phyloP scores from a whole-genome alignment of 495 filamentous ascomycete genomes.

The Diplogelasinospora grovesii region DNA sequence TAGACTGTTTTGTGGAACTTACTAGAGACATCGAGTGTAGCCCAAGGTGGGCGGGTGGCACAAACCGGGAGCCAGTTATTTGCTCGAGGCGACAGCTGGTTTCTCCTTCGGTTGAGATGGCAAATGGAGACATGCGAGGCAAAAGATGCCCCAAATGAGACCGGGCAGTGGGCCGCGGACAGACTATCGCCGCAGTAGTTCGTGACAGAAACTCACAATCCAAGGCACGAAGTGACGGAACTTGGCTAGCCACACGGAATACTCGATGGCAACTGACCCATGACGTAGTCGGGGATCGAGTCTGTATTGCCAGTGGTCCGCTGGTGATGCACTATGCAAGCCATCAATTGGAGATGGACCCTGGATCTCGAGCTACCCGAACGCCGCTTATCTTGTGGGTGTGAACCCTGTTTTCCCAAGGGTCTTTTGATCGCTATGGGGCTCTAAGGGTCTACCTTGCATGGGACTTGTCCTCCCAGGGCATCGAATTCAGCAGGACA shows the following conservation, averaged over 20 bases:
- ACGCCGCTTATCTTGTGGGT: slow-evolving; percentile 15
- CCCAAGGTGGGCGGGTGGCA: no score
- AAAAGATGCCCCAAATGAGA: no score
- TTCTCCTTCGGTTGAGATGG: no score
- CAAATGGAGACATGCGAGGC: no score
- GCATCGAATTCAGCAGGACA: no score
- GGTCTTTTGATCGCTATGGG: not conserved
- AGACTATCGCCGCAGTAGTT: no score
- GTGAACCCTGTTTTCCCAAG: slow-evolving; percentile 21
- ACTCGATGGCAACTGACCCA: slow-evolving; percentile 3
- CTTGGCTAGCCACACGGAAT: not conserved
- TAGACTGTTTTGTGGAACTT: no score
- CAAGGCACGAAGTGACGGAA: slow-evolving; percentile 3
- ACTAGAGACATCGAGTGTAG: no score
- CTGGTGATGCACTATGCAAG: slow-evolving; percentile 19
- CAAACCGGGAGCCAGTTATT: no score
- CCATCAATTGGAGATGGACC: slow-evolving; percentile 27
- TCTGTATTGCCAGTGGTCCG: slow-evolving; percentile 11
- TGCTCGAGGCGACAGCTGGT: no score
- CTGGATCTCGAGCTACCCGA: slow-evolving; percentile 21
- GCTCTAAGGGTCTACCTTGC: not conserved
- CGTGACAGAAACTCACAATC: no score
- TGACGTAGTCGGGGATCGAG: slow-evolving; percentile 17
- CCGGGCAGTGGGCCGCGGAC: no score
- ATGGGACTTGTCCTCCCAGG: not conserved